Conservation (phyloP, 129 eudicot genomes). For the Centaurea solstitialis region DNA sequence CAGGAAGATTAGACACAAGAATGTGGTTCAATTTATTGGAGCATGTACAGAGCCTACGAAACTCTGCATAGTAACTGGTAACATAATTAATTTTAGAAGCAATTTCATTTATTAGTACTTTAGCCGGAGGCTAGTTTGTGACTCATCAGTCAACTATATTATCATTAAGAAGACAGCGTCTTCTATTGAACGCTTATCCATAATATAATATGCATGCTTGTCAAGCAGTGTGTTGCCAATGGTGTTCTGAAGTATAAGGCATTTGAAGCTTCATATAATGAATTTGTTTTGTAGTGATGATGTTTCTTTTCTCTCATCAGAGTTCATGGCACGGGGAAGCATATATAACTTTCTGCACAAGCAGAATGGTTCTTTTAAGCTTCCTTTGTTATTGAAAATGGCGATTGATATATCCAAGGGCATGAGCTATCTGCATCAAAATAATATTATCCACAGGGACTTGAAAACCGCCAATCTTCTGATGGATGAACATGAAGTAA, state of each 20-base stretch:
- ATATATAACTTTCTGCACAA: constrained; percentile 64
- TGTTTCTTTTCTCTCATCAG: constrained; percentile 40
- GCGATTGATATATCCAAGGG: constrained; percentile 81
- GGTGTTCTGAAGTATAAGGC: neutral
- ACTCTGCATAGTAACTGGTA: constrained; percentile 81
- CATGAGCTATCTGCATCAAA: constrained; percentile 76
- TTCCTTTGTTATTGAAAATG: constrained; percentile 61
- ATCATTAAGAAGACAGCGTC: too few relatives aligned
- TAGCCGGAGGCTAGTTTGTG: constrained; percentile 1
- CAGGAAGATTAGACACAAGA: constrained; percentile 79
- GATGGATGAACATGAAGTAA: constrained; percentile 82
- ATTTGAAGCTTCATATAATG: neutral
- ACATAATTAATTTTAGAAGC: neutral
- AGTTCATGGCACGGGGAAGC: constrained; percentile 81
- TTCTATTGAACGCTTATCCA: neutral
- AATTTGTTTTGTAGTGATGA: neutral
- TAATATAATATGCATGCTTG: neutral
- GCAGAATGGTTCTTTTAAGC: constrained; percentile 63
- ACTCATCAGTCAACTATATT: neutral
- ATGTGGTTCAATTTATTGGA: constrained; percentile 81
- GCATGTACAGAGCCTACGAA: constrained; percentile 74
- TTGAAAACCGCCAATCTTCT: constrained; percentile 80
- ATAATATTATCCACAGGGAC: constrained; percentile 79
- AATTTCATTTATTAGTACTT: constrained; percentile 3
- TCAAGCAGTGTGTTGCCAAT: neutral